phyloP scores from a whole-genome alignment of 805 yeast species.

The Zygosaccharomyces kombuchaensis region DNA sequence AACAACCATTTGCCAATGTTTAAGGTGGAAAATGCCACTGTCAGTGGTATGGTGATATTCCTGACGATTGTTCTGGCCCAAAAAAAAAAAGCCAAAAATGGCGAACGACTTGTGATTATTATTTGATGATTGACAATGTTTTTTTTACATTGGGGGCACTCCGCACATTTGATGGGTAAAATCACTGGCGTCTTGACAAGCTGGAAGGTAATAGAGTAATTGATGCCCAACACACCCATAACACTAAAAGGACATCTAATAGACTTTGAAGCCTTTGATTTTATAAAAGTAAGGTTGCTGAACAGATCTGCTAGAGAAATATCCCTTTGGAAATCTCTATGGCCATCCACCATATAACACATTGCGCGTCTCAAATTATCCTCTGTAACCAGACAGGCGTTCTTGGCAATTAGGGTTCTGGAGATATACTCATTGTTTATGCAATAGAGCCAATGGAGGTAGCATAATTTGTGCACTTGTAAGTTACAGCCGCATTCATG shows the following conservation, averaged over 20 bases:
- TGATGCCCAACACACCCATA: slow-evolving; percentile 10
- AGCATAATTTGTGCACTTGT: slow-evolving; percentile 30
- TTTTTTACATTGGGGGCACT: slow-evolving; percentile 25
- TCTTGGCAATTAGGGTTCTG: slow-evolving; percentile 6
- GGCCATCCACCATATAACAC: slow-evolving; percentile 18
- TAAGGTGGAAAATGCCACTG: slow-evolving; percentile 8
- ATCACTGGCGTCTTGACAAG: slow-evolving; percentile 1
- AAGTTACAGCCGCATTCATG: slow-evolving; percentile 33
- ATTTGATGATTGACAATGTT: slow-evolving; percentile 9
- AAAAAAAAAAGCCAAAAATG: slow-evolving; percentile 2
- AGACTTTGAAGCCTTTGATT: slow-evolving; percentile 8
- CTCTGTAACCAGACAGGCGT: slow-evolving; percentile 7
- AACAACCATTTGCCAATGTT: slow-evolving; percentile 23
- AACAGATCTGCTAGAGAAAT: slow-evolving; percentile 14
- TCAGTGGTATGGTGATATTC: slow-evolving; percentile 8
- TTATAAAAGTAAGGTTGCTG: slow-evolving; percentile 14
- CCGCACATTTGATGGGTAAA: slow-evolving; percentile 13
- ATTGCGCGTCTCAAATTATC: slow-evolving; percentile 16
- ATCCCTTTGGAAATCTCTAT: slow-evolving; percentile 19
- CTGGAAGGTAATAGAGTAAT: slow-evolving; percentile 1
- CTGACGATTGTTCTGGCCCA: slow-evolving; percentile 8
- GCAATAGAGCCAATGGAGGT: slow-evolving; percentile 23
- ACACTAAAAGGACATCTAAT: slow-evolving; percentile 10
- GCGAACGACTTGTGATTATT: slow-evolving; percentile 10
- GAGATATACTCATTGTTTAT: slow-evolving; percentile 13